Conservation (phyloP, 192 early-diverging fungal species). For the Podila epigama region DNA sequence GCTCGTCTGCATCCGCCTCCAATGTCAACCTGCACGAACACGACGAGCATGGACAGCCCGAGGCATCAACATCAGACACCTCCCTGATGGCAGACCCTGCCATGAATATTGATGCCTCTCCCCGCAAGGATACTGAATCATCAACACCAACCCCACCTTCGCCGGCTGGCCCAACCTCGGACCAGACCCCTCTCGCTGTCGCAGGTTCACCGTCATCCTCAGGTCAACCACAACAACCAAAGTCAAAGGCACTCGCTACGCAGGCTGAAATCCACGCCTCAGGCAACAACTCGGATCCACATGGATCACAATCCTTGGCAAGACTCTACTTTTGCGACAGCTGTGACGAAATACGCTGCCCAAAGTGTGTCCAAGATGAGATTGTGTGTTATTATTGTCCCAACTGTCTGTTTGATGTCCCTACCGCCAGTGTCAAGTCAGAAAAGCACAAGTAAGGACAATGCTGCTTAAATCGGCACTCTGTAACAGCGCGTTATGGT, state of each 20-base stretch:
- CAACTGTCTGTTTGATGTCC: constrained; percentile 96
- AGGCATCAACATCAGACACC: no score
- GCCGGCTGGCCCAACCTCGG: not conserved
- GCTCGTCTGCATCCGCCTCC: constrained; percentile 3
- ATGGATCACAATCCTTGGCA: constrained; percentile 59
- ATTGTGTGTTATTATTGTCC: constrained; percentile 93
- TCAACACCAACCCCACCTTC: not conserved
- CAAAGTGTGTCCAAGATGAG: constrained; percentile 83
- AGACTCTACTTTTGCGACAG: constrained; percentile 89
- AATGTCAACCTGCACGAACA: not conserved
- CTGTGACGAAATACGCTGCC: constrained; percentile 84
- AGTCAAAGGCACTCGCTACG: not conserved
- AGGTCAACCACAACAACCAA: not conserved
- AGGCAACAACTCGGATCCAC: constrained; percentile 34
- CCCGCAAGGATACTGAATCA: not conserved
- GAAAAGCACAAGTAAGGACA: constrained; percentile 82
- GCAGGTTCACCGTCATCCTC: not conserved
- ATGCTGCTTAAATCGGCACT: no score
- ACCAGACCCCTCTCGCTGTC: not conserved
- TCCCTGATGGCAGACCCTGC: not conserved
- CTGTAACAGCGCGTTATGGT: no score
- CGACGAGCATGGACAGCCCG: not conserved
- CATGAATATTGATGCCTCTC: not conserved
- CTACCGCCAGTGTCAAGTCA: constrained; percentile 94
- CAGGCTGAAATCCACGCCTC: constrained; percentile 25